Base-by-base conservation (phyloP, 495 filamentous ascomycete species). In the Neurospora sp. region DNA sequence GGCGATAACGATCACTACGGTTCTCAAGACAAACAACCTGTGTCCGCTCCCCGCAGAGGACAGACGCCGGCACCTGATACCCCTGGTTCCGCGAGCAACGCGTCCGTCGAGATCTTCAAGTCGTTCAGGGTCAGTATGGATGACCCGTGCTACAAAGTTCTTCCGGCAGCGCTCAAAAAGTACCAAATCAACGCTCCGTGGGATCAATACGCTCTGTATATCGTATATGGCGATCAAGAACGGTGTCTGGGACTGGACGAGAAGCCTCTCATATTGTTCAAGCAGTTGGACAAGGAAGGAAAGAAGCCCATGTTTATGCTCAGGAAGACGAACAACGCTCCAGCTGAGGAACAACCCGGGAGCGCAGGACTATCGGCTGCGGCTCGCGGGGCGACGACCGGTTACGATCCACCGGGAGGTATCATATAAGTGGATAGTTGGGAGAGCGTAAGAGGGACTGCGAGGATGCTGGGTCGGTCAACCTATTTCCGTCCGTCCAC, bases 251-350 rank as follows among this genome's bases (percentile, higher is more conserved):
- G 91, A 1, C 82, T 97, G 73, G 91, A 98, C 42, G 96, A 99
- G 83, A 93, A 95, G 78, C 96, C 96, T 31, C 86, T 99, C 54
- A 93, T 97, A 73, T 84, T 99, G 73, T 99, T 99, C 85, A 99
- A 99, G 84, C 95, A 98, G 78, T 85, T 98, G 62, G 94, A 97
- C 80, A 93, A 92, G 77, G 96, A 99, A 83, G 96, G 96, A 14
- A 91, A 93, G 81, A 99, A 99, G 79, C 96, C 96, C 40, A 98
- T 99, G 96, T 99, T 98, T 79, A 99, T 99, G 96, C 82, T 99
- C 49, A 85, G 96, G 70, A 93, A 93, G 82, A 88, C 86, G 27
- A 87, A 84, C 70, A 83, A 85, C 39, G 84, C 81, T 7, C 75
- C 77, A 20, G 79, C 70, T 7, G 75, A 41, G 31, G 85, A 85